phyloP scores from a whole-genome alignment of 257 asterid genomes.

The Coffea canephora region DNA sequence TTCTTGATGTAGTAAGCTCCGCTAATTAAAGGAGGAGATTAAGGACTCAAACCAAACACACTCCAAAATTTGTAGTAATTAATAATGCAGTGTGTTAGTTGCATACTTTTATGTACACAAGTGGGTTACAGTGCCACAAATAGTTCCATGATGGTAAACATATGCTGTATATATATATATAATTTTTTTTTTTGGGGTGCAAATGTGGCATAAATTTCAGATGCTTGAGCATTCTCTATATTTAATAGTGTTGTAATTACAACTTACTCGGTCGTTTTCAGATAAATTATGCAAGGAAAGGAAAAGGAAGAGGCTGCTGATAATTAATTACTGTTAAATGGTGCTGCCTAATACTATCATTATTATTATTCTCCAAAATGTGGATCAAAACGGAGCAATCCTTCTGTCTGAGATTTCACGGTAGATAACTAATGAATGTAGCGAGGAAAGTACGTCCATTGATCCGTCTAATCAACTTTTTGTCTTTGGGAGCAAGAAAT shows the following conservation, averaged over 20 bases:
- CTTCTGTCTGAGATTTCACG: not conserved
- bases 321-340: not conserved
- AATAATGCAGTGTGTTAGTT: not conserved
- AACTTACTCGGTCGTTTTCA: too few species aligned
- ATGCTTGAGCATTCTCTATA: too few species aligned
- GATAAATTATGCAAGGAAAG: not conserved
- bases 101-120: not conserved
- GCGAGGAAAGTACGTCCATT: not conserved
- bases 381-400: not conserved
- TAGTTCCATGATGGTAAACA: too few species aligned
- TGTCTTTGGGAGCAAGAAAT: not conserved
- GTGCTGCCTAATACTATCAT: too few species aligned
- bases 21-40: not conserved
- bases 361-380: not conserved
- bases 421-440: not conserved
- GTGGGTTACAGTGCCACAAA: not conserved
- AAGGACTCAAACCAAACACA: too few species aligned
- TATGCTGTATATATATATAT: too few species aligned
- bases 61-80: too few species aligned
- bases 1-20: not conserved
- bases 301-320: not conserved
- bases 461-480: slow-evolving; percentile 8
- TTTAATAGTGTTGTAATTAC: too few species aligned
- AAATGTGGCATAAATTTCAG: not conserved
- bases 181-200: not conserved